Evolutionary conservation across 371 early-diverging fungal genomes (phyloP).

Genomic region (Chytridium lagenaria): DNA sequence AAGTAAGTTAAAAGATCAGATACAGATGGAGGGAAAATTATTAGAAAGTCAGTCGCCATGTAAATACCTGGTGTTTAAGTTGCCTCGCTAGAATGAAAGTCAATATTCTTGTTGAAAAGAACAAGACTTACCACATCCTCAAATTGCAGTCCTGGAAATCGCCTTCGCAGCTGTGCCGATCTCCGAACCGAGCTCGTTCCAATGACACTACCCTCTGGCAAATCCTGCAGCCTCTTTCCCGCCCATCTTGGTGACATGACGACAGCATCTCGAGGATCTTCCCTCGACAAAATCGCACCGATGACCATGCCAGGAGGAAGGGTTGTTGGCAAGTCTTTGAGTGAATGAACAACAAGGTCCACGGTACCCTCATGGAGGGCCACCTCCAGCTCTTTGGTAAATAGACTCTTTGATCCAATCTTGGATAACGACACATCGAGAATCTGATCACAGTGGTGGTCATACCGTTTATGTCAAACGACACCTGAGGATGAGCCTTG

Average conservation of each 20-base stretch:
- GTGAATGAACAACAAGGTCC: slow-evolving; percentile 90
- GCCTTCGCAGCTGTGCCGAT: slow-evolving; percentile 82
- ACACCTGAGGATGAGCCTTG: slow-evolving; percentile 53
- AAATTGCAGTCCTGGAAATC: slow-evolving; percentile 80
- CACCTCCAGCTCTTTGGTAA: slow-evolving; percentile 93
- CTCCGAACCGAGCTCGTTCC: slow-evolving; percentile 94
- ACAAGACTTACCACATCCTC: slow-evolving; percentile 73
- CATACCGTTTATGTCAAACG: slow-evolving; percentile 75
- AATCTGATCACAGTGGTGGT: slow-evolving; percentile 85
- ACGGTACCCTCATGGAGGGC: slow-evolving; percentile 75
- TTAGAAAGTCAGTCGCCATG: not conserved
- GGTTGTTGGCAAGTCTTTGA: slow-evolving; percentile 95
- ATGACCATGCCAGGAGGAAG: slow-evolving; percentile 83
- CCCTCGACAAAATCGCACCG: slow-evolving; percentile 84
- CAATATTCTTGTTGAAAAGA: not conserved
- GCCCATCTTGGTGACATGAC: slow-evolving; percentile 62
- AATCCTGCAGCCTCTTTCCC: slow-evolving; percentile 56
- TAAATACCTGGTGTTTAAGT: slow-evolving; percentile 79
- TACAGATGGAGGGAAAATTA: not conserved
- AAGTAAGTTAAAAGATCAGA: not conserved
- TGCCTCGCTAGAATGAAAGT: slow-evolving; percentile 61
- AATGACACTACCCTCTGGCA: slow-evolving; percentile 81
- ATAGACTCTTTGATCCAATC: slow-evolving; percentile 91
- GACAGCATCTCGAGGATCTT: slow-evolving; percentile 90
- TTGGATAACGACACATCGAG: slow-evolving; percentile 85